Base-by-base conservation (phyloP, 257 asterid genomes). In the Solanum etuberosum region DNA sequence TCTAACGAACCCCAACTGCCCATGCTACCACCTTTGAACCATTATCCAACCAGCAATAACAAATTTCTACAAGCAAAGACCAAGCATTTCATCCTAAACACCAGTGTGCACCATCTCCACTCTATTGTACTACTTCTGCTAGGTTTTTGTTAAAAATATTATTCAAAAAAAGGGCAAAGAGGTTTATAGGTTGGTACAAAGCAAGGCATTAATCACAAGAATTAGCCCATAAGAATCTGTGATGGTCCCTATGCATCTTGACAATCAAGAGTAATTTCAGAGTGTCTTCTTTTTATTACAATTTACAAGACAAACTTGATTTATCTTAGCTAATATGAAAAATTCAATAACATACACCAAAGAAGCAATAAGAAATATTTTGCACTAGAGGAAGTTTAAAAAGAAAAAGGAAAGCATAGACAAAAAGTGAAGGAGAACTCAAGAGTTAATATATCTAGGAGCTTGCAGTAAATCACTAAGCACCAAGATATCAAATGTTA, bases 401-500 rank as follows among this genome's bases (percentile, higher is more conserved):
- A 78, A 43, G 40, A 16, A 16, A 8, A 43, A 43, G 38, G 40
- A 27, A 78, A 15, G 40, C 38, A 78, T 78, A 16, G 16, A 78
- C 65, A 46, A 27, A 74, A 25, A 25, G 84, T 40, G 37, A 43
- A 78, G 63, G 38, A 43, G 16, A 78, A 27, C 10, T 43, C 40
- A 78, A 46, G 84, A 78, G 25, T 42, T 43, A 15, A 42, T 15
- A 78, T 78, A 78, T 78, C 65, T 27, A 78, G 65, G 27, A 78
- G 35, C 16, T 21, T 8, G 84, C 40, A 78, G 65, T 78, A 46
- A 43, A 78, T 78, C 21, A 73, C 46, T 67, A 85, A 46, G 87
- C 84, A 71, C 16, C 80, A 82, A 42, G 7, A 74, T 72, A 54
- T 68, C 63, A 72, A 78, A 83, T 76, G 84, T 12, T 84, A 95